Evolutionary conservation across 2,329 filamentous ascomycete species (phyloP), one percentile per base, ranked within the genome.

Genomic region (Aureobasidium sp.): DNA sequence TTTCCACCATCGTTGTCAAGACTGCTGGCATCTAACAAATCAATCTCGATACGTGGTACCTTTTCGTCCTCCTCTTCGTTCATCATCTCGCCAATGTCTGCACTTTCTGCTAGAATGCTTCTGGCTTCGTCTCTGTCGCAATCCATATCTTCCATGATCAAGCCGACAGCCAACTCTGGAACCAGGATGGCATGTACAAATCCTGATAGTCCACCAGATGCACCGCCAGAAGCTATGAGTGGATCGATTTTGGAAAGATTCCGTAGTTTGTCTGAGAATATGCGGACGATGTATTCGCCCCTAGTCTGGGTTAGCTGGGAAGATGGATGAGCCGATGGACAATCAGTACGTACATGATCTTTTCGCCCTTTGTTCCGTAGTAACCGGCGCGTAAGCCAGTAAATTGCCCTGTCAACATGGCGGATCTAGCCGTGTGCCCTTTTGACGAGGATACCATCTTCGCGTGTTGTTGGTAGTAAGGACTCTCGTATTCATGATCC

Each of bases 111-210:
- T 5, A 69, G 53, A 2, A 68, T 54, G 16, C 55, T 45, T 39
- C 59, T 53, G 2, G 64, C 64, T 21, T 56, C 41, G 8, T 47
- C 49, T 16, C 54, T 59, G n/a, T 56, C 56, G 5, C 64, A 53
- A 1, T 53, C 34, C 59, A 66, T 58, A 48, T 70, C 68, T 34
- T 69, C 65, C 56, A 59, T 63, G 17, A 70, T 62, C 3, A 70
- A 58, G 14, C 56, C 51, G 30, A 65, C 53, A 4, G 65, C 66
- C n/a, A 70, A 54, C 55, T 70, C 67, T 1, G 68, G 67, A 27
- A 68, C 66, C 2, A 70, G 56, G 2, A 70, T 66, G 10, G 61
- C 59, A 38, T 69, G 65, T 8, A 69, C 61, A 47, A 64, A 69
- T 0, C 66, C 66, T 12, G 63, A 63, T 2, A 69, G 60, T 17